phyloP scores from a whole-genome alignment of 768 basidiomycete species.

The Boletus rex-veris region DNA sequence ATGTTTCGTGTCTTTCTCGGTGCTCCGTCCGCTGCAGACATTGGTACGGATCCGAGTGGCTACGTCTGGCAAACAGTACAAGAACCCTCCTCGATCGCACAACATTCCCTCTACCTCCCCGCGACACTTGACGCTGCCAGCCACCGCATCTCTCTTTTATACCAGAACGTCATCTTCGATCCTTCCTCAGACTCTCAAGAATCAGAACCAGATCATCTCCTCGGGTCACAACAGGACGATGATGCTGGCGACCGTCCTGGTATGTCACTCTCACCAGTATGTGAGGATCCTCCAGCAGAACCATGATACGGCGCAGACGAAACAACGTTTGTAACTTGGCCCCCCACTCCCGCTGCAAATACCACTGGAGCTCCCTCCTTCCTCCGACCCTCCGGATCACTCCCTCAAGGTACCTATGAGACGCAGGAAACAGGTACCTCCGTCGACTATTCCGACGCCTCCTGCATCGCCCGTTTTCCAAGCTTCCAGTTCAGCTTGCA shows the following conservation, averaged over 20 bases:
- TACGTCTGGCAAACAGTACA: conserved; percentile 49
- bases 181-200: conserved; percentile 36
- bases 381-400: conserved; percentile 28
- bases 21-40: conserved; percentile 35
- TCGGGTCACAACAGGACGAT: conserved; percentile 15
- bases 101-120: conserved; percentile 35
- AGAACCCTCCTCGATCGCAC: conserved; percentile 3
- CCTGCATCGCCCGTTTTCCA: conserved; percentile 72
- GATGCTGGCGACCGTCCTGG: conserved; percentile 13
- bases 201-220: conserved; percentile 26
- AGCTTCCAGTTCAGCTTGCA: conserved; percentile 71
- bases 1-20: conserved; percentile 26
- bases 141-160: conserved; percentile 64
- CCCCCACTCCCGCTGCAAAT: conserved; percentile 39
- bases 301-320: conserved; percentile 33
- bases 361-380: conserved; percentile 23
- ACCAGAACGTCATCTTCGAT: conserved; percentile 69
- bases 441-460: conserved; percentile 57
- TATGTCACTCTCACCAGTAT: conserved; percentile 7
- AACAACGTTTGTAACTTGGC: conserved; percentile 58
- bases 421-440: conserved; percentile 48
- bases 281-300: not conserved
- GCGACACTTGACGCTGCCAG: conserved; percentile 64
- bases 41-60: conserved; percentile 32
- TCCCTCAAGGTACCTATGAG: conserved; percentile 29